These are phyloP conservation scores for Evernia prunastri DNA, from an alignment of 495 filamentous ascomycete genomes.

Conservation along the genomic window DNA sequence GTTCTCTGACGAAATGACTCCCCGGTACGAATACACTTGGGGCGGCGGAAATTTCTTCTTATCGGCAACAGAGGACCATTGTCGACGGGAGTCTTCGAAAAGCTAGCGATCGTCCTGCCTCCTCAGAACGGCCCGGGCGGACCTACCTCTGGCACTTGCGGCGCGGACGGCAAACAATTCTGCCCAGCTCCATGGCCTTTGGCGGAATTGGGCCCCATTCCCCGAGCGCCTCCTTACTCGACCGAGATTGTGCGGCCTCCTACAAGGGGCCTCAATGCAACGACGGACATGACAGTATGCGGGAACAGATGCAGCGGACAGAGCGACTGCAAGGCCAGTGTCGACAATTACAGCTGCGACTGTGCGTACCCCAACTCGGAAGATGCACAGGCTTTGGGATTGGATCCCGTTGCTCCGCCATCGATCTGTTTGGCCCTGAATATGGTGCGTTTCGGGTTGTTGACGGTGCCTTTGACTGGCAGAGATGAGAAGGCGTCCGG, in stretches of 20 bases:
- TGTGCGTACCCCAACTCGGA: background rate
- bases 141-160: background rate
- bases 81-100: too few species aligned
- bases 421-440: conserved; percentile 3
- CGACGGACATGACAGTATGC: too few species aligned
- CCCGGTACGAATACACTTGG: conserved; percentile 1
- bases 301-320: background rate
- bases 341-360: background rate
- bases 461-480: background rate
- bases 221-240: background rate
- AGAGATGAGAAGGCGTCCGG: background rate
- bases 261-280: too few species aligned
- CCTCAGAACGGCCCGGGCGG: background rate
- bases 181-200: background rate
- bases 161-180: conserved; percentile 8
- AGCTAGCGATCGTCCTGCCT: background rate
- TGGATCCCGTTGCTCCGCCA: background rate
- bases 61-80: too few species aligned
- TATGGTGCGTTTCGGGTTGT: background rate
- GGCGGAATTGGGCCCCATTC: background rate
- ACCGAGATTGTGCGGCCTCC: too few species aligned
- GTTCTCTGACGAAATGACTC: conserved; percentile 13
- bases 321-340: background rate
- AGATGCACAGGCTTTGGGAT: background rate
- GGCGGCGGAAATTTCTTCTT: background rate